phyloP scores from a whole-genome alignment of 148 eudicot genomes.

The Diospyros kaki region DNA sequence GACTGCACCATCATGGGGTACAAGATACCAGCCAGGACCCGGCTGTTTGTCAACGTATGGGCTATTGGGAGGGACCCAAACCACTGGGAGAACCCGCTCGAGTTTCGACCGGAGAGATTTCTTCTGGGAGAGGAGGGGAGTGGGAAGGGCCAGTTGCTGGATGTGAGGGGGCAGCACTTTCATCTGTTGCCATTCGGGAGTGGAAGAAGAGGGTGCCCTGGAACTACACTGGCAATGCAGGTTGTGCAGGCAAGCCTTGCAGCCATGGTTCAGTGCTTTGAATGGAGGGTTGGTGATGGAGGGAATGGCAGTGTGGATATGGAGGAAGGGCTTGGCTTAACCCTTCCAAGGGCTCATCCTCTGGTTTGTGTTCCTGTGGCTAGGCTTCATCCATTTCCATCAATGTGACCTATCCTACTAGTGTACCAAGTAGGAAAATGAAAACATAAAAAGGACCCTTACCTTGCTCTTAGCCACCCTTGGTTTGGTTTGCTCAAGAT shows the following conservation, averaged over 20 bases:
- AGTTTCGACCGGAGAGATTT: conserved; percentile 34
- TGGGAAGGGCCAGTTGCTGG: conserved; percentile 15
- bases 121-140: conserved; percentile 5
- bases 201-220: conserved; percentile 41
- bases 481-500: too few relatives aligned
- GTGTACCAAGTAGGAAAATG: too few relatives aligned
- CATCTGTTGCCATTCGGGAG: conserved; percentile 39
- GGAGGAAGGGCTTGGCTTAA: conserved; percentile 38
- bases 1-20: conserved; percentile 24
- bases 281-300: conserved; percentile 26
- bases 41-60: conserved; percentile 34
- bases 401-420: not conserved
- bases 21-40: conserved; percentile 17
- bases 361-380: conserved; percentile 34
- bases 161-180: conserved; percentile 34
- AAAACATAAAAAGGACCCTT: too few relatives aligned
- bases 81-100: conserved; percentile 29
- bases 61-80: conserved; percentile 31
- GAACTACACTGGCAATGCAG: conserved; percentile 30
- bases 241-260: conserved; percentile 29
- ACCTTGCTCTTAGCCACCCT: too few relatives aligned
- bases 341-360: conserved; percentile 35
- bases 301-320: conserved; percentile 26
- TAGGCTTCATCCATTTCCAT: conserved; percentile 23
- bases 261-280: conserved; percentile 38